Base-by-base conservation (phyloP, 805 yeast species). In the Middelhovenomyces tepae region DNA sequence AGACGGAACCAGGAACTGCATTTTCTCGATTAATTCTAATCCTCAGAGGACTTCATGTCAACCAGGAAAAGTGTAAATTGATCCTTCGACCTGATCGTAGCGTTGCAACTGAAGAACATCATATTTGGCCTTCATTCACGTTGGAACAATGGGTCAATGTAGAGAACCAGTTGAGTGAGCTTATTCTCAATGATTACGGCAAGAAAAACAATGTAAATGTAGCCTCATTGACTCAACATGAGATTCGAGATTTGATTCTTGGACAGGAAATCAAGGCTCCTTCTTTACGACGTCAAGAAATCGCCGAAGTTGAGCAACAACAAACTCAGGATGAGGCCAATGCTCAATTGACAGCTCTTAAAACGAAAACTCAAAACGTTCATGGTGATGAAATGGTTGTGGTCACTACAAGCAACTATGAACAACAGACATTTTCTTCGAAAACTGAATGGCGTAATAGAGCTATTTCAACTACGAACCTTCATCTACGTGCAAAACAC, bases 351-450 rank as follows among this genome's bases (percentile, higher is more conserved):
- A 73, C 86, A 1, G 91, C 94, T 0, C 68, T 78, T 45, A 86
- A 84, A 46, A 76, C 94, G 0, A 79, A 77, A 36, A 81, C 94
- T 0, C 76, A 77, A 16, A 91, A 85, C 51, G 94, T 83, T 2
- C 96, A 87, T 50, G 99, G 99, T 21, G 98, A 91, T 51, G 93
- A 87, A 47, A 89, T 91, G 48, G 79, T 82, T 26, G 89, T 95
- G 0, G 95, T 89, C 19, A 86, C 97, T 0, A 86, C 97, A 0
- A 75, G 87, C 11, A 75, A 75, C 42, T 87, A 82, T 51, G 98
- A 86, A 53, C 91, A 84, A 48, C 78, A 75, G 59, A 60, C 78
- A 10, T 91, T 91, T 53, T 67, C 78, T 28, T 83, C 95, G 1
- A 78, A 75, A 53, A 75, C 86, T 22, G 94, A 86, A 50, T 91